These are phyloP conservation scores for Cryptococcus sp. DNA, from an alignment of 1,284 basidiomycete genomes.

Conservation along the genomic window DNA sequence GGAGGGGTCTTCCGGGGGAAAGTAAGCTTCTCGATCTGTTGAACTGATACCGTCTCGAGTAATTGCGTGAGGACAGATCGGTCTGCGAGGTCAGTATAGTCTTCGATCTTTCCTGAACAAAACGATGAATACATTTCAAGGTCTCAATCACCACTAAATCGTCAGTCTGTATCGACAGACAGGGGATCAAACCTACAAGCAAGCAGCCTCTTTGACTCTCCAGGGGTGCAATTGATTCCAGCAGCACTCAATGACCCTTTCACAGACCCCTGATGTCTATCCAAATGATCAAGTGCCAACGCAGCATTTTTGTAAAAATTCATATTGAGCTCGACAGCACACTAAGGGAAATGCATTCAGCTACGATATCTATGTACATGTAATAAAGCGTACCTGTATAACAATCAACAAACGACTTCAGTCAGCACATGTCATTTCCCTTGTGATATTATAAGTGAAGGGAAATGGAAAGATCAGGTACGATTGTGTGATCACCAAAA, in stretches of 20 bases:
- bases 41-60: conserved; percentile 62
- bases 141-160: conserved; percentile 81
- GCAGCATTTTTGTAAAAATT: conserved; percentile 91
- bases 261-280: conserved; percentile 80
- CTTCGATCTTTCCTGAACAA: no score
- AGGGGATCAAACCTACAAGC: conserved; percentile 35
- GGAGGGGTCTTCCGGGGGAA: conserved; percentile 51
- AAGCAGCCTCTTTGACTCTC: conserved; percentile 61
- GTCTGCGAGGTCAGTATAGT: conserved; percentile 57
- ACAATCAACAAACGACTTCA: not conserved
- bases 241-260: conserved; percentile 43
- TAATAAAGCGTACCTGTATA: conserved; percentile 4
- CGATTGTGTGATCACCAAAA: conserved; percentile 32
- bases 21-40: conserved; percentile 67
- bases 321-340: conserved; percentile 52
- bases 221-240: conserved; percentile 59
- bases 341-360: not conserved
- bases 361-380: conserved; percentile 3
- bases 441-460: not conserved
- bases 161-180: conserved; percentile 25
- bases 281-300: conserved; percentile 72
- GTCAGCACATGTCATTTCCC: not conserved
- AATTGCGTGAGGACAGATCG: conserved; percentile 52
- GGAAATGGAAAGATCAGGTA: conserved; percentile 18
- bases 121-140: conserved; percentile 66